Conservation (phyloP, 495 filamentous ascomycete species). For the Jackrogersella minutella region DNA sequence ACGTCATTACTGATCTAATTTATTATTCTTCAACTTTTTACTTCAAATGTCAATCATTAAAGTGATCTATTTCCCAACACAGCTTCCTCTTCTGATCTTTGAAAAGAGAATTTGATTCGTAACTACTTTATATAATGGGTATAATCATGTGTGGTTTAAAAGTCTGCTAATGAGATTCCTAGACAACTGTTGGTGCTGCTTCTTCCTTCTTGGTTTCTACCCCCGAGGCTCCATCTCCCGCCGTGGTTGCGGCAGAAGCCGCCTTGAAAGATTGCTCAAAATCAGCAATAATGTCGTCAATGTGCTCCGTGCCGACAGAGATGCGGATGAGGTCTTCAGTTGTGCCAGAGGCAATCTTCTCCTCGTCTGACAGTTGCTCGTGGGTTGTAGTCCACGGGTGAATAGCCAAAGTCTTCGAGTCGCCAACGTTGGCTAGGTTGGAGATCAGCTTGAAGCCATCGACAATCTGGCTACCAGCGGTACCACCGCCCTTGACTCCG, state of each 20-base stretch:
- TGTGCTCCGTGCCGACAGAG: slow-evolving; percentile 96
- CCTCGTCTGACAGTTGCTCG: slow-evolving; percentile 87
- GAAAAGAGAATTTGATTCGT: neutral
- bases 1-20: too few relatives aligned
- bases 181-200: slow-evolving; percentile 52
- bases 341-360: slow-evolving; percentile 81
- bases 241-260: slow-evolving; percentile 46
- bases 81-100: too few relatives aligned
- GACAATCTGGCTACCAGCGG: slow-evolving; percentile 84
- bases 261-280: slow-evolving; percentile 90
- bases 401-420: slow-evolving; percentile 92
- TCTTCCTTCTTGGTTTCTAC: slow-evolving; percentile 44
- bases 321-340: slow-evolving; percentile 95
- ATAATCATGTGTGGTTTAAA: slow-evolving; percentile 5
- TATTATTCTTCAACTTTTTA: slow-evolving; percentile 3
- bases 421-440: slow-evolving; percentile 82
- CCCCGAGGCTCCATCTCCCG: slow-evolving; percentile 30
- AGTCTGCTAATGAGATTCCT: neutral
- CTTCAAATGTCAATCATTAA: too few relatives aligned
- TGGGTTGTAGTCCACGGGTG: slow-evolving; percentile 98
- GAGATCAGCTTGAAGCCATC: slow-evolving; percentile 96
- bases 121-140: slow-evolving; percentile 14
- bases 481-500: slow-evolving; percentile 87
- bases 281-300: slow-evolving; percentile 97
- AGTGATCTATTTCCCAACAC: too few relatives aligned